Percentiles rank a stretch among this genome's conserved stretches.
These are phyloP conservation scores for Neurospora pannonica DNA, from an alignment of 495 filamentous ascomycete genomes.

Conservation along the genomic window DNA sequence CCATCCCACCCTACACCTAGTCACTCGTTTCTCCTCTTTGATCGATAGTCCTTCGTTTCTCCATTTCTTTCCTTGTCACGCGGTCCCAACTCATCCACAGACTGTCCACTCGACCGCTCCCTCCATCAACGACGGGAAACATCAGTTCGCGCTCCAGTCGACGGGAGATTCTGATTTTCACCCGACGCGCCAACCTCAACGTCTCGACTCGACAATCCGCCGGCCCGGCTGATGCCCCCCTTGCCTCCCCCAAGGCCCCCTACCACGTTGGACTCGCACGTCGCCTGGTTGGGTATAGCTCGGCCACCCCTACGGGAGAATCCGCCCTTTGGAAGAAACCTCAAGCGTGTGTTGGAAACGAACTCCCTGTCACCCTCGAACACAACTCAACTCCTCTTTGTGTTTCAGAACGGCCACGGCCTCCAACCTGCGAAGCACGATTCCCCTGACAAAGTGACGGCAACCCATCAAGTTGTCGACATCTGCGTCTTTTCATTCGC, in stretches of 20 bases:
- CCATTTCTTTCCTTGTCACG: not conserved
- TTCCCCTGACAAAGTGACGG: slow-evolving; percentile 8
- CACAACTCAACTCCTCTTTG: slow-evolving; percentile 28
- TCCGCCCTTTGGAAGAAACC: not conserved
- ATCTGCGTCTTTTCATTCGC: slow-evolving; percentile 1
- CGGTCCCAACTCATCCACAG: not conserved
- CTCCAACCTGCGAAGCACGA: slow-evolving; percentile 21
- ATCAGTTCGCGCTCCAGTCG: not conserved
- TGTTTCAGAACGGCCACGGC: slow-evolving; percentile 37
- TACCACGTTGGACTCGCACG: not conserved
- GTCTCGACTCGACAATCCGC: not conserved
- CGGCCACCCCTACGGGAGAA: not conserved
- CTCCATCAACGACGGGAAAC: not conserved
- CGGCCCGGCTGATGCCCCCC: not conserved
- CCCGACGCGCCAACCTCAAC: not conserved
- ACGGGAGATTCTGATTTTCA: not conserved
- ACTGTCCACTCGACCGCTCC: not conserved
- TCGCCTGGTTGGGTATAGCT: not conserved
- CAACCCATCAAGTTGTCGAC: slow-evolving; percentile 12
- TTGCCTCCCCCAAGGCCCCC: slow-evolving; percentile 5
- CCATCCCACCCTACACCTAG: not conserved
- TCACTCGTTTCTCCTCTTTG: not conserved
- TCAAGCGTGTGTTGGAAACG: slow-evolving; percentile 10
- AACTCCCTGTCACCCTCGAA: slow-evolving; percentile 24
- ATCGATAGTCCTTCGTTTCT: not conserved